Percentiles rank a stretch among this genome's conserved stretches.
These are phyloP conservation scores for Phellopilus nigrolimitatus DNA, from an alignment of 1,284 basidiomycete species.

Conservation along the genomic window DNA sequence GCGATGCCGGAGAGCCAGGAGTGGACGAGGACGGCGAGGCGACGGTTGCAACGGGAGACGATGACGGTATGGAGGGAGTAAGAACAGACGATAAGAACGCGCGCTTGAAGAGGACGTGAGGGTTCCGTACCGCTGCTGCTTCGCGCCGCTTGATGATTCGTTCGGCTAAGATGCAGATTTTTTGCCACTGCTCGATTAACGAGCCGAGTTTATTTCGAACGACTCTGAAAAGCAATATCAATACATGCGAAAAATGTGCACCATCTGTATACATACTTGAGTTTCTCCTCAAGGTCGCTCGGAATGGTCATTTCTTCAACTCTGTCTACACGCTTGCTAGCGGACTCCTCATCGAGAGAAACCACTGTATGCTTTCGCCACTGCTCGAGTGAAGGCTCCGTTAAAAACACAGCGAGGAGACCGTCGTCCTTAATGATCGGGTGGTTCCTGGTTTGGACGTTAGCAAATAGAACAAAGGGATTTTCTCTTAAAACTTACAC, in stretches of 20 bases:
- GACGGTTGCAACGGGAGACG: conserved; percentile 29
- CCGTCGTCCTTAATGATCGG: conserved; percentile 86
- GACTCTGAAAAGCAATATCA: conserved; percentile 39
- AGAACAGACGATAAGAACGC: conserved; percentile 34
- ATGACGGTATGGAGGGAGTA: conserved; percentile 30
- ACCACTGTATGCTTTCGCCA: conserved; percentile 77
- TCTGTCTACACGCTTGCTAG: conserved; percentile 73
- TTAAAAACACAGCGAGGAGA: conserved; percentile 75
- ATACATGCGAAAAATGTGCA: conserved; percentile 1
- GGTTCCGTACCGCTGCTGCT: conserved; percentile 79
- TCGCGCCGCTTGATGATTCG: conserved; percentile 82
- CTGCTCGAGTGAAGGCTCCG: conserved; percentile 74
- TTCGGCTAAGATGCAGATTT: conserved; percentile 80
- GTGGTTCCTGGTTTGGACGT: conserved; percentile 60
- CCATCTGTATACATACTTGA: conserved; percentile 49
- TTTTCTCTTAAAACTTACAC: conserved; percentile 42
- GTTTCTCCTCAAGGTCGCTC: conserved; percentile 84
- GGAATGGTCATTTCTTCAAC: conserved; percentile 91
- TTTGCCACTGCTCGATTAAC: conserved; percentile 87
- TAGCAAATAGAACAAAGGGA: conserved; percentile 11
- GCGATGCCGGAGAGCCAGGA: conserved; percentile 23
- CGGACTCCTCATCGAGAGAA: conserved; percentile 83
- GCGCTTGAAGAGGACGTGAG: conserved; percentile 53
- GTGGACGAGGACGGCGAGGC: conserved; percentile 29
- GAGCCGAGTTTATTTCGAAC: conserved; percentile 67